Evolutionary conservation across 495 filamentous ascomycete species (phyloP).

Genomic region (Penicillium taxi): DNA sequence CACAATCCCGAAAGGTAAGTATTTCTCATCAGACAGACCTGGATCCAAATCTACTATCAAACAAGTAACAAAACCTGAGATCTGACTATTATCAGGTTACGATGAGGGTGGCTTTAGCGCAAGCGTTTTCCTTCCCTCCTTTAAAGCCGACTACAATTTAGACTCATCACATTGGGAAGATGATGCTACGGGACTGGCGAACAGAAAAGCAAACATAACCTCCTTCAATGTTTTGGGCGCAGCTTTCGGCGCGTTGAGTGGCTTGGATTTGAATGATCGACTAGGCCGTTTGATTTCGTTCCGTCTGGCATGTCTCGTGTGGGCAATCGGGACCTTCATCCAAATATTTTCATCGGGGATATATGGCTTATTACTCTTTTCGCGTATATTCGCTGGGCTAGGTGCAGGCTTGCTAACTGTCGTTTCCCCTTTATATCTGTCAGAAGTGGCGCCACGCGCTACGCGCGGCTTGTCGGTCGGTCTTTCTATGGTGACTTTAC

Average conservation of each 20-base stretch:
- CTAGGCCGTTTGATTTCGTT: constrained; percentile 33
- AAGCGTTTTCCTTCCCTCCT: constrained; percentile 33
- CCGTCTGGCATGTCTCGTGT: constrained; percentile 33
- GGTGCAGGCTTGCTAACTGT: constrained; percentile 45
- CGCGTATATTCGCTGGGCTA: constrained; percentile 38
- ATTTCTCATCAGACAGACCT: not conserved
- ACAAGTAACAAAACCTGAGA: not conserved
- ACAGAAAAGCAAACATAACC: constrained; percentile 38
- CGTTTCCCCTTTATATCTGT: constrained; percentile 42
- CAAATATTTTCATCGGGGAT: constrained; percentile 39
- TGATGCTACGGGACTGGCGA: constrained; percentile 29
- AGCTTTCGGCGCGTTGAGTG: constrained; percentile 33
- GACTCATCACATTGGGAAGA: constrained; percentile 27
- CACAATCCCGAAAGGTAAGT: constrained; percentile 37
- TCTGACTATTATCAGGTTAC: constrained; percentile 27
- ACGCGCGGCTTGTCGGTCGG: constrained; percentile 45
- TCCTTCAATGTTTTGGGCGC: constrained; percentile 41
- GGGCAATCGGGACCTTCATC: constrained; percentile 35
- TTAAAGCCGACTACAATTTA: constrained; percentile 35
- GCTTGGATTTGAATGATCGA: constrained; percentile 35
- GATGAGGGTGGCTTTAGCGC: constrained; percentile 44
- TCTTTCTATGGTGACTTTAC: constrained; percentile 42
- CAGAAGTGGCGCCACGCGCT: constrained; percentile 42
- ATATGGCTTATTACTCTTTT: constrained; percentile 39
- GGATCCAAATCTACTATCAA: too few relatives aligned